These are phyloP conservation scores for Podaxis rugospora DNA, from an alignment of 768 basidiomycete species.

Conservation along the genomic window DNA sequence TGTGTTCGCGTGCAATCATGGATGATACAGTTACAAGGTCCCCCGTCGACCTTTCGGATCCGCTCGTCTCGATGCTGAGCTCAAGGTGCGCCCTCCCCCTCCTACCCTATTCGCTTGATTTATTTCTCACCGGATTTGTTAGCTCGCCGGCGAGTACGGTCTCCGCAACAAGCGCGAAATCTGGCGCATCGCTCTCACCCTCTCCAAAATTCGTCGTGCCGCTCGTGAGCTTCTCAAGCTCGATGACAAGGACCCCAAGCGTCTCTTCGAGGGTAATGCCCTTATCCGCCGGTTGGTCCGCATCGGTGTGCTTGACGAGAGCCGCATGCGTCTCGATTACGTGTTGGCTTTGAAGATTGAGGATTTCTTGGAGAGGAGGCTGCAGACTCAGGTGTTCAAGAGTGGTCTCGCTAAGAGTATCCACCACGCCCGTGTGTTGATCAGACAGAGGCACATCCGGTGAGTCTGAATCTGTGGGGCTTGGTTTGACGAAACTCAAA, in stretches of 20 bases:
- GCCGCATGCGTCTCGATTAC: slow-evolving; percentile 99
- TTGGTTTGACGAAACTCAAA: neutral
- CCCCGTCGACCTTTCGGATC: slow-evolving; percentile 96
- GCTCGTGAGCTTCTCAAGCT: slow-evolving; percentile 99
- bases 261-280: slow-evolving; percentile 99
- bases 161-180: slow-evolving; percentile 99
- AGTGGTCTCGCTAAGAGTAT: slow-evolving; percentile 95
- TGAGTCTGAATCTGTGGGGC: slow-evolving; percentile 31
- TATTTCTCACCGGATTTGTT: neutral
- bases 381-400: slow-evolving; percentile 99
- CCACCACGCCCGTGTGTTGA: slow-evolving; percentile 97
- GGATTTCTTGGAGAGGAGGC: slow-evolving; percentile 98
- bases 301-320: slow-evolving; percentile 99
- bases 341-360: slow-evolving; percentile 98
- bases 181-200: slow-evolving; percentile 97
- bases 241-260: slow-evolving; percentile 99
- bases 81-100: slow-evolving; percentile 66
- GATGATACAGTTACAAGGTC: slow-evolving; percentile 85
- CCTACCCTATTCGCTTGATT: neutral
- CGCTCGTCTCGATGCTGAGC: slow-evolving; percentile 97
- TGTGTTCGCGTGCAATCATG: slow-evolving; percentile 9
- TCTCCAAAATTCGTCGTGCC: slow-evolving; percentile 99
- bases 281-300: slow-evolving; percentile 94
- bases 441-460: slow-evolving; percentile 98
- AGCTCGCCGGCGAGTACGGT: slow-evolving; percentile 99